phyloP scores from a whole-genome alignment of 176 grass and related monocot genomes.

The Melocanna baccifera region DNA sequence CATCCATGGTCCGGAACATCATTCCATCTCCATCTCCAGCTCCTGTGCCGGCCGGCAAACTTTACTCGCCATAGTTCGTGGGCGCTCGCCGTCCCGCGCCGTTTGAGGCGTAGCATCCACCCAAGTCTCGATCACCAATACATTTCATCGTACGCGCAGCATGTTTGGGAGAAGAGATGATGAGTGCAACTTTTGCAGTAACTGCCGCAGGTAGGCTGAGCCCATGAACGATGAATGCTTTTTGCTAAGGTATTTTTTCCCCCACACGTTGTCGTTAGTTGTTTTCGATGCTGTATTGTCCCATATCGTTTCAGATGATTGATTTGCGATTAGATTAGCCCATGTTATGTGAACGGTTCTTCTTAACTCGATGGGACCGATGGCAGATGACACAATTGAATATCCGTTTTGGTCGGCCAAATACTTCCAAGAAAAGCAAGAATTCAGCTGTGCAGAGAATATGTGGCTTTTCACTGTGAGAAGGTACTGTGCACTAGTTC shows the following conservation, averaged over 20 bases:
- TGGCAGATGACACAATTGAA: not conserved
- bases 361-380: not conserved
- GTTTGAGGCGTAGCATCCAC: not conserved
- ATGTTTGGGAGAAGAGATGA: not conserved
- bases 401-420: slow-evolving; percentile 12
- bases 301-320: not conserved
- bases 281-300: not conserved
- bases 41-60: not conserved
- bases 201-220: not conserved
- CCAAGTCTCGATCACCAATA: not conserved
- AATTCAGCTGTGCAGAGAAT: slow-evolving; percentile 21
- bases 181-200: not conserved
- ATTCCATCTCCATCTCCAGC: not conserved
- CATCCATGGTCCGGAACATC: not conserved
- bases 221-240: not conserved
- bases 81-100: not conserved
- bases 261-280: not conserved
- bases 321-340: not conserved
- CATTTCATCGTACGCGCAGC: not conserved
- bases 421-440: slow-evolving; percentile 23
- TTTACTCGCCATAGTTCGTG: not conserved
- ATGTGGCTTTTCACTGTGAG: slow-evolving; percentile 32
- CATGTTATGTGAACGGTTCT: not conserved
- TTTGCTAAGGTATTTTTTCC: not conserved
- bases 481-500: not conserved